Conservation (phyloP, 805 yeast species). For the Saccharomycopsis sp. region DNA sequence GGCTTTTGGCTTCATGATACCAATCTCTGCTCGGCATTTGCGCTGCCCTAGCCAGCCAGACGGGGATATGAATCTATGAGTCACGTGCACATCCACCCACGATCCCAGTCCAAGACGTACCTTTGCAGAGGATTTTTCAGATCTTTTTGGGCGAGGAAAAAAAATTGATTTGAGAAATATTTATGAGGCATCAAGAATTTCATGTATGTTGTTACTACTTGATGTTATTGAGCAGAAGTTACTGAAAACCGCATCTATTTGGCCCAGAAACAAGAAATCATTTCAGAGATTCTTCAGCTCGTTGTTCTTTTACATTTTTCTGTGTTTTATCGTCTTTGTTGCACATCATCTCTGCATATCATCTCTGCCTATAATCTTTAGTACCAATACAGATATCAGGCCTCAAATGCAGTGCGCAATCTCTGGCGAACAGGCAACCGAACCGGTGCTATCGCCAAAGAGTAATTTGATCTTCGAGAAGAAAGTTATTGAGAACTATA, state of each 20-base stretch:
- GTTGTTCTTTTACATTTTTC: too few species aligned
- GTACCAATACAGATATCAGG: too few species aligned
- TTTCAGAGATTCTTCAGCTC: too few species aligned
- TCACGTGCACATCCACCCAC: too few species aligned
- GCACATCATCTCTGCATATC: not conserved
- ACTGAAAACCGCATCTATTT: not conserved
- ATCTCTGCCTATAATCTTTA: too few species aligned
- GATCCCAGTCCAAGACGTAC: too few species aligned
- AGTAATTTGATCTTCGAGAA: conserved; percentile 69
- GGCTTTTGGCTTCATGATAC: too few species aligned
- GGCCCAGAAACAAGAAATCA: not conserved
- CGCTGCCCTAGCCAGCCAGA: too few species aligned
- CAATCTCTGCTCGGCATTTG: too few species aligned
- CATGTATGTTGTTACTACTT: not conserved
- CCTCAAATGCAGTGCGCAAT: conserved; percentile 30
- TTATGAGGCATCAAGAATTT: not conserved
- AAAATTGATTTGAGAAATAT: not conserved
- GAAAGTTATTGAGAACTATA: conserved; percentile 50
- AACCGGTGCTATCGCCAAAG: conserved; percentile 70
- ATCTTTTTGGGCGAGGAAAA: too few species aligned
- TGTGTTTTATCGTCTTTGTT: not conserved
- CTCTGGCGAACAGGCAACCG: conserved; percentile 64
- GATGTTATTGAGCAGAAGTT: not conserved
- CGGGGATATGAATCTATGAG: too few species aligned
- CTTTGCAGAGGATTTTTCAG: too few species aligned